These are phyloP conservation scores for Nidularia sp. DNA, from an alignment of 768 basidiomycete species.

Conservation along the genomic window DNA sequence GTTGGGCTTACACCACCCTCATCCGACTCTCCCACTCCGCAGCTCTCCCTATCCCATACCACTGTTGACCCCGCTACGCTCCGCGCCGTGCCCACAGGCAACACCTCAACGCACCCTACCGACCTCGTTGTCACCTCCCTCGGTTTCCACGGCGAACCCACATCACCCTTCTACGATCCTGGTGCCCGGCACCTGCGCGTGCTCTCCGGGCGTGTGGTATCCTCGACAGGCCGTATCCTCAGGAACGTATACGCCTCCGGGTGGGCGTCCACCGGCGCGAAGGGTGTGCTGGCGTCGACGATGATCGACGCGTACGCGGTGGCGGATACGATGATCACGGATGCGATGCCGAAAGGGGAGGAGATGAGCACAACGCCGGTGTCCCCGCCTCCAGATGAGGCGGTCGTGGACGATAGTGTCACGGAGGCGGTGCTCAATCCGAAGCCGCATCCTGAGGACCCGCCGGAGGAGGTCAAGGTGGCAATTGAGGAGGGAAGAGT, in stretches of 20 bases:
- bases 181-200: constrained; percentile 51
- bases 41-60: constrained; percentile 61
- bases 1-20: constrained; percentile 32
- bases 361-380: constrained; percentile 3
- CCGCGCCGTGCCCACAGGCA: constrained; percentile 52
- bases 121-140: constrained; percentile 85
- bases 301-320: constrained; percentile 90
- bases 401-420: constrained; percentile 5
- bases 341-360: constrained; percentile 27
- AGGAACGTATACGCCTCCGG: constrained; percentile 85
- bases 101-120: constrained; percentile 48
- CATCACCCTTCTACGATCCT: constrained; percentile 50
- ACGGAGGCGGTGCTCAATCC: constrained; percentile 24
- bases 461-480: constrained; percentile 43
- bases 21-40: constrained; percentile 17
- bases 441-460: constrained; percentile 35
- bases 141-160: constrained; percentile 76
- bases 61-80: constrained; percentile 42
- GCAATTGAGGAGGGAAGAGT: constrained; percentile 39
- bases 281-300: constrained; percentile 86
- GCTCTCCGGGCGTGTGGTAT: constrained; percentile 45
- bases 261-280: constrained; percentile 90
- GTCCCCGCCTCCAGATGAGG: constrained; percentile 4
- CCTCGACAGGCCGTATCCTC: constrained; percentile 27
- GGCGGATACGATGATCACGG: constrained; percentile 65